These are phyloP conservation scores for Dillenia suffruticosa DNA, from an alignment of 164 flowering plant genomes.

Conservation along the genomic window DNA sequence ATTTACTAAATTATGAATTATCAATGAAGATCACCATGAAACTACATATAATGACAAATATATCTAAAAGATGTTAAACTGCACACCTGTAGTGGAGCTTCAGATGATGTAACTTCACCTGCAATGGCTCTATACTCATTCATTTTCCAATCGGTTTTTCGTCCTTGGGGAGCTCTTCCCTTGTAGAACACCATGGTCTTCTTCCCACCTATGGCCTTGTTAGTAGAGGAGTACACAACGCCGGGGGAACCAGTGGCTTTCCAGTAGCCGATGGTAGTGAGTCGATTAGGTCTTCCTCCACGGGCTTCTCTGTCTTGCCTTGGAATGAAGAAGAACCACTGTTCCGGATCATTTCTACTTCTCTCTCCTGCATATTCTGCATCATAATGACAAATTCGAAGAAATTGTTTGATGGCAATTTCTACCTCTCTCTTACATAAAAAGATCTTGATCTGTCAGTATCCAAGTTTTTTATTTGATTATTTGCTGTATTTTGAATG, in stretches of 20 bases:
- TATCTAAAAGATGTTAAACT: no score
- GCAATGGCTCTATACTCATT: slow-evolving; percentile 36
- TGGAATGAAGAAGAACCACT: slow-evolving; percentile 66
- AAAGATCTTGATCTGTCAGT: no score
- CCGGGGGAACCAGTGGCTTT: slow-evolving; percentile 74
- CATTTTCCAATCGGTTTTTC: slow-evolving; percentile 64
- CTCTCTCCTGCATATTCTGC: slow-evolving; percentile 40
- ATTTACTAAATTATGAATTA: no score
- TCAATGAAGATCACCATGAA: no score
- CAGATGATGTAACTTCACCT: slow-evolving; percentile 7
- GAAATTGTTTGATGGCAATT: no score
- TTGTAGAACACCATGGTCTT: slow-evolving; percentile 59
- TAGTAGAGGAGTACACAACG: slow-evolving; percentile 35
- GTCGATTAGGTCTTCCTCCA: slow-evolving; percentile 59
- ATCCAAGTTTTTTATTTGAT: no score
- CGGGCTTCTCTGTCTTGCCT: slow-evolving; percentile 57
- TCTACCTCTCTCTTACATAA: no score
- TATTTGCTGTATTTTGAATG: no score
- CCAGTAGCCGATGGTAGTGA: slow-evolving; percentile 57
- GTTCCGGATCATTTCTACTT: slow-evolving; percentile 41
- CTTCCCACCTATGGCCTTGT: slow-evolving; percentile 42
- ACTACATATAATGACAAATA: no score
- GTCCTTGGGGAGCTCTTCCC: slow-evolving; percentile 59
- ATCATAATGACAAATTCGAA: no score
- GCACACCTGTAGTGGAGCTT: no score